phyloP scores from a whole-genome alignment of 177 flowering plant species.

The Tripterygium wilfordii region DNA sequence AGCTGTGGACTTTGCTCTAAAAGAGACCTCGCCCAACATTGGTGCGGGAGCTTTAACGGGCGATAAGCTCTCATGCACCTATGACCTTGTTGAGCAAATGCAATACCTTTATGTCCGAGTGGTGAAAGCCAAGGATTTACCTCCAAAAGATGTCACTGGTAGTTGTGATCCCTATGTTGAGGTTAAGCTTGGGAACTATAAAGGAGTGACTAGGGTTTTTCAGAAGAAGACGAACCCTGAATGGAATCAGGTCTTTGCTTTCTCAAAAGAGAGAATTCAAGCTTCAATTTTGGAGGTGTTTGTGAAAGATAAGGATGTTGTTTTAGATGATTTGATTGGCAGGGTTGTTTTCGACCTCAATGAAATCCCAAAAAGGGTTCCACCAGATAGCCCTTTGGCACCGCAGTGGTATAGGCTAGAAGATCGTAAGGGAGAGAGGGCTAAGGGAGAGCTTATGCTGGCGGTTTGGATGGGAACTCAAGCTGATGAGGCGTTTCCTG shows the following conservation, averaged over 20 bases:
- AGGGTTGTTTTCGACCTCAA: slow-evolving; percentile 28
- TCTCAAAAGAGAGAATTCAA: slow-evolving; percentile 41
- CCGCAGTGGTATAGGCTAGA: slow-evolving; percentile 47
- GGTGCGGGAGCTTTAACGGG: slow-evolving; percentile 25
- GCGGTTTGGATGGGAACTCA: slow-evolving; percentile 57
- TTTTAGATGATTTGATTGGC: slow-evolving; percentile 37
- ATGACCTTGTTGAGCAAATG: slow-evolving; percentile 58
- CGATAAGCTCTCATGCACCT: slow-evolving; percentile 39
- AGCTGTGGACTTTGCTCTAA: slow-evolving; percentile 34
- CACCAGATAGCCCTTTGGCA: slow-evolving; percentile 47
- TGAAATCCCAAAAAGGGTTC: slow-evolving; percentile 37
- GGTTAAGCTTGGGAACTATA: slow-evolving; percentile 49
- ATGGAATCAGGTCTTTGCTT: slow-evolving; percentile 47
- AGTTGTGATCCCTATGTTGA: slow-evolving; percentile 48
- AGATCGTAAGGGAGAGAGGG: slow-evolving; percentile 25
- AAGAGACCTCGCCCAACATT: slow-evolving; percentile 41
- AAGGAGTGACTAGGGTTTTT: slow-evolving; percentile 33
- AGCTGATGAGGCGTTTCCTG: slow-evolving; percentile 47
- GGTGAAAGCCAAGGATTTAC: slow-evolving; percentile 43
- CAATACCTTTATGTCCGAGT: slow-evolving; percentile 50
- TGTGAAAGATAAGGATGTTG: slow-evolving; percentile 37
- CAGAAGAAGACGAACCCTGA: slow-evolving; percentile 41
- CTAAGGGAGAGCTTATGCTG: slow-evolving; percentile 40
- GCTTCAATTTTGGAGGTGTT: slow-evolving; percentile 34
- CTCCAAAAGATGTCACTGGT: slow-evolving; percentile 35